Evolutionary conservation across 257 asterid genomes (phyloP).

Genomic region (Hygrophila difformis): DNA sequence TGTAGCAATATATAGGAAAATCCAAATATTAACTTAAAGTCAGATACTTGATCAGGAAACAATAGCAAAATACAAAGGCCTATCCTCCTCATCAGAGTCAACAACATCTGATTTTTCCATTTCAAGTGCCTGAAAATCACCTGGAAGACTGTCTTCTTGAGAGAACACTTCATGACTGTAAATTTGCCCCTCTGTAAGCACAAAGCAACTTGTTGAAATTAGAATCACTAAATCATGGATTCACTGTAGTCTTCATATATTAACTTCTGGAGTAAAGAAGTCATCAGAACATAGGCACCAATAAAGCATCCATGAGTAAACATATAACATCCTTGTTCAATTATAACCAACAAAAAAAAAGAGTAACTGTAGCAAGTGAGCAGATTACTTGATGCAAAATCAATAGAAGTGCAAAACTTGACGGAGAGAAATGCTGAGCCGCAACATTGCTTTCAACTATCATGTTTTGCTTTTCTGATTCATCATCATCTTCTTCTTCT

Average conservation of each 20-base stretch:
- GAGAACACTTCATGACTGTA: slow-evolving; percentile 24
- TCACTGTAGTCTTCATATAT: background rate
- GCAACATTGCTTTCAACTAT: slow-evolving; percentile 33
- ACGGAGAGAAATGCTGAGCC: slow-evolving; percentile 28
- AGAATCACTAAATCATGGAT: background rate
- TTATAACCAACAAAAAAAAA: too few species aligned
- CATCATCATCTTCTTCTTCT: slow-evolving; percentile 83
- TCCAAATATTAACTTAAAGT: background rate
- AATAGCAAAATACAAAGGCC: slow-evolving; percentile 24
- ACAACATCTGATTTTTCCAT: slow-evolving; percentile 25
- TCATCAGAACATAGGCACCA: too few species aligned
- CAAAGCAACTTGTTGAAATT: slow-evolving; percentile 14
- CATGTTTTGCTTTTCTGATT: slow-evolving; percentile 41
- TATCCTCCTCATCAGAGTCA: slow-evolving; percentile 60
- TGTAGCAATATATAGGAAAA: too few species aligned
- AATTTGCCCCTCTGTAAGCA: slow-evolving; percentile 35
- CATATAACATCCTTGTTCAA: too few species aligned
- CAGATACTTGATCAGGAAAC: slow-evolving; percentile 16
- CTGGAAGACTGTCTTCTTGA: slow-evolving; percentile 41
- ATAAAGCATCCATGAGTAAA: too few species aligned
- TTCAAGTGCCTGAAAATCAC: slow-evolving; percentile 28
- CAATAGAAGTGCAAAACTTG: slow-evolving; percentile 41
- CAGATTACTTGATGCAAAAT: background rate
- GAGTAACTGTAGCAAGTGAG: background rate
- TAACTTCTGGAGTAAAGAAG: too few species aligned